Conservation (phyloP, 306 rosid genomes). For the Vigna angularis region DNA sequence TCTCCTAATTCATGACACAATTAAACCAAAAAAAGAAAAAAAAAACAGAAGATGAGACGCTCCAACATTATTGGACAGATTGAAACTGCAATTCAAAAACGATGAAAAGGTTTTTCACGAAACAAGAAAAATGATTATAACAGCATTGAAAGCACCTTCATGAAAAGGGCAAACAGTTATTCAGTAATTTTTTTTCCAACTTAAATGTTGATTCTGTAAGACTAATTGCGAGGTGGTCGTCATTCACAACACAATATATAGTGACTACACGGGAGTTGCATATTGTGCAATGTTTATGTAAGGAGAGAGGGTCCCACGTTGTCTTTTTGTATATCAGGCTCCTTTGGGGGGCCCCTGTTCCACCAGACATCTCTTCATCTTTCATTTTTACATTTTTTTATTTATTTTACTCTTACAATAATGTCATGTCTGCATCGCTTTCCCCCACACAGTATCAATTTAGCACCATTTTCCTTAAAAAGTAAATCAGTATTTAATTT, state of each 20-base stretch:
- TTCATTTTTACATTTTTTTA: not conserved
- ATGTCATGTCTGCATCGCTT: not conserved
- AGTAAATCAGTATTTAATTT: too few relatives aligned
- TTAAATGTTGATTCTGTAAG: too few relatives aligned
- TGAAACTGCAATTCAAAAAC: too few relatives aligned
- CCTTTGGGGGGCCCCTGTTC: constrained; percentile 28
- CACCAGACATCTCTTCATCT: not conserved
- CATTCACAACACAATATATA: not conserved
- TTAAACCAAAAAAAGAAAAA: too few relatives aligned
- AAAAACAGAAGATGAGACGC: too few relatives aligned
- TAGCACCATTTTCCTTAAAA: not conserved
- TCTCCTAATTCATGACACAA: not conserved
- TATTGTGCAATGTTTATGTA: constrained; percentile 39
- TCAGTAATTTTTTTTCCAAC: too few relatives aligned
- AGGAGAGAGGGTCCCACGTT: constrained; percentile 22
- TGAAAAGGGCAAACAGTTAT: too few relatives aligned
- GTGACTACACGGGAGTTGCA: constrained; percentile 43
- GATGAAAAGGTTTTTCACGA: too few relatives aligned
- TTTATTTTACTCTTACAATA: not conserved
- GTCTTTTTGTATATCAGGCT: constrained; percentile 34
- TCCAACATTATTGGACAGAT: too few relatives aligned
- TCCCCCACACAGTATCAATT: not conserved
- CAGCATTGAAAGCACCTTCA: too few relatives aligned
- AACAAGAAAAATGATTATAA: too few relatives aligned
- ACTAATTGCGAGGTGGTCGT: too few relatives aligned